A percentile compares a stretch with the other conserved stretches of the same genome.
phyloP scores from a whole-genome alignment of 2,329 filamentous ascomycete genomes.

The Penicillium italicum region DNA sequence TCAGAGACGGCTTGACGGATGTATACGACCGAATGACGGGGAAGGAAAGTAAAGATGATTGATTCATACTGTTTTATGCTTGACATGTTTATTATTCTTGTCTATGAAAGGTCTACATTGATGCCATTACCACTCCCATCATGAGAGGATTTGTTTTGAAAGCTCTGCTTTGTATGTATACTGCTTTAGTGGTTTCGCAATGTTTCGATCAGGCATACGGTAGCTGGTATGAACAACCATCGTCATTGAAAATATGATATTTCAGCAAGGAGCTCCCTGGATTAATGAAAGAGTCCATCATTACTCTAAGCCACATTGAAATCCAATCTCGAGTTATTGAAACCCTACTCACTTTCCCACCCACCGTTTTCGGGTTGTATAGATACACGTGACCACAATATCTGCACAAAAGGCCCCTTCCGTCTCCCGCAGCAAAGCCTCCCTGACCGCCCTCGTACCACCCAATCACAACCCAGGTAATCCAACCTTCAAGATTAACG shows the following conservation, averaged over 20 bases:
- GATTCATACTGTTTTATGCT: not conserved
- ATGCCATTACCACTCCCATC: not conserved
- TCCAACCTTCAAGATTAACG: conserved; percentile 23
- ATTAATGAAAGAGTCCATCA: fast-evolving
- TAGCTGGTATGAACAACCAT: not conserved
- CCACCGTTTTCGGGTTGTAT: not conserved
- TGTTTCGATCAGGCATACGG: not conserved
- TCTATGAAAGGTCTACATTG: not conserved
- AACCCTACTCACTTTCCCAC: not conserved
- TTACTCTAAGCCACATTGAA: fast-evolving
- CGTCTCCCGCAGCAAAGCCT: not conserved
- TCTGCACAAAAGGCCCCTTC: not conserved
- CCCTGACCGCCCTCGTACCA: conserved; percentile 21
- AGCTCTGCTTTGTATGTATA: conserved; percentile 2
- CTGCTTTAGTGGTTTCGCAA: not conserved
- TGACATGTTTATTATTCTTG: not conserved
- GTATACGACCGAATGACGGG: conserved; percentile 24
- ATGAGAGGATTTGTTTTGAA: not conserved
- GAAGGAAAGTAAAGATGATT: conserved; percentile 3
- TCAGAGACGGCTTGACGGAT: conserved; percentile 31
- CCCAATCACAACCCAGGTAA: conserved; percentile 31
- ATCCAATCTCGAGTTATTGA: not conserved
- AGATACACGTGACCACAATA: conserved; percentile 5
- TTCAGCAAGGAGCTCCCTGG: fast-evolving
- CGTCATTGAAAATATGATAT: not conserved